These are phyloP conservation scores for Protomyces gravidus DNA, from an alignment of 1,139 yeast genomes.

Conservation along the genomic window DNA sequence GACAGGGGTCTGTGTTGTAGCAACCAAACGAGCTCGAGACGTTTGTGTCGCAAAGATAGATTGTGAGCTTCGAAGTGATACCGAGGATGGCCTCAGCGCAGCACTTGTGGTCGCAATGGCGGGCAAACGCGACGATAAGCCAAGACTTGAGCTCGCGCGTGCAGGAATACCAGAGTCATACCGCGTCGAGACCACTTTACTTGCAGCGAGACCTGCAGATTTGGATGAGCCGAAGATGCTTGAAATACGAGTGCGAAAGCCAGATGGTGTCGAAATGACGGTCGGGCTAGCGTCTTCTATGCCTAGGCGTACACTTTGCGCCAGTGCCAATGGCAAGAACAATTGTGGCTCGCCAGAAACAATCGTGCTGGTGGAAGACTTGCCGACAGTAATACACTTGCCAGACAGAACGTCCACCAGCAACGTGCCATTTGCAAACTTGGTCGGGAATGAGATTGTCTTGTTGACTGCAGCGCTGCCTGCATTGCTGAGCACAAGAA, in stretches of 20 bases:
- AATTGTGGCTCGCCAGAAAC: constrained; percentile 13
- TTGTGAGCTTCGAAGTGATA: not conserved
- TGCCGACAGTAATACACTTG: constrained; percentile 18
- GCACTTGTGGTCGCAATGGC: not conserved
- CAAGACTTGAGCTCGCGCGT: not conserved
- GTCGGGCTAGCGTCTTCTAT: not conserved
- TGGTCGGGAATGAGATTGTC: constrained; percentile 15
- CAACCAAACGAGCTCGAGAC: not conserved
- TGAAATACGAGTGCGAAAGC: constrained; percentile 6
- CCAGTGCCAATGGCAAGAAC: constrained; percentile 14
- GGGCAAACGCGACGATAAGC: not conserved
- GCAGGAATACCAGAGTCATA: constrained; percentile 11
- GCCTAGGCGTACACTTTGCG: constrained; percentile 10
- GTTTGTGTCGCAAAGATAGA: not conserved
- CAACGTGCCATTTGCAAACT: constrained; percentile 16
- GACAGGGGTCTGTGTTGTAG: not conserved
- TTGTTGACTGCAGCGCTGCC: constrained; percentile 18
- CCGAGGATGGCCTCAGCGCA: not conserved
- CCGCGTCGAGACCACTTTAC: constrained; percentile 1
- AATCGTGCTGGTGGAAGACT: constrained; percentile 6
- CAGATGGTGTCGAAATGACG: constrained; percentile 1
- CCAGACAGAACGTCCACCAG: constrained; percentile 18
- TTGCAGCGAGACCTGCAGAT: constrained; percentile 5
- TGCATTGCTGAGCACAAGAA: constrained; percentile 18
- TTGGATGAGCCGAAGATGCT: constrained; percentile 18